phyloP scores from a whole-genome alignment of 148 eudicot species.

The Fagopyrum esculentum region DNA sequence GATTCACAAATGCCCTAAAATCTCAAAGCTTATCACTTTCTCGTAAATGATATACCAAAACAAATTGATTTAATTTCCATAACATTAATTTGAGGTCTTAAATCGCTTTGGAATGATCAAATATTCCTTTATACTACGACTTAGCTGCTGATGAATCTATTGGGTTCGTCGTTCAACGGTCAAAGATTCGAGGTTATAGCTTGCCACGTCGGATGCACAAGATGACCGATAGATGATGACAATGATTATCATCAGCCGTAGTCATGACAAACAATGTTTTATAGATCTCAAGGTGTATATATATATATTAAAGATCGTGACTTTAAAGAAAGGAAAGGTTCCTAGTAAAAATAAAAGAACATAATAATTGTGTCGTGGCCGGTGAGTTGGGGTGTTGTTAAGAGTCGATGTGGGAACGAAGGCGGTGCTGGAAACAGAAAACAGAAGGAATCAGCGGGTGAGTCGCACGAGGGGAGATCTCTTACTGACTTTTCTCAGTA shows the following conservation, averaged over 20 bases:
- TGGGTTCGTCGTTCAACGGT: slow-evolving; percentile 41
- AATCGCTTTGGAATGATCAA: slow-evolving; percentile 36
- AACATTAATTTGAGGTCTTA: not conserved
- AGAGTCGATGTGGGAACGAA: not conserved
- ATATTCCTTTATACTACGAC: slow-evolving; percentile 23
- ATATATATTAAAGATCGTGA: too few relatives aligned
- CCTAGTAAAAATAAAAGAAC: too few relatives aligned
- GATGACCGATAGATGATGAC: not conserved
- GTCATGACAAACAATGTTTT: not conserved
- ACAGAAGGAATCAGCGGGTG: slow-evolving; percentile 48
- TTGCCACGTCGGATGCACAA: not conserved
- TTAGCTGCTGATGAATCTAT: not conserved
- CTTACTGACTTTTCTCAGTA: slow-evolving; percentile 1
- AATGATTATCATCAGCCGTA: slow-evolving; percentile 16
- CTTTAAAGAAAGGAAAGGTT: too few relatives aligned
- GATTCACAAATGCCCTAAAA: slow-evolving; percentile 40
- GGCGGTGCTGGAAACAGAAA: slow-evolving; percentile 23
- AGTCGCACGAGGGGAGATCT: slow-evolving; percentile 61
- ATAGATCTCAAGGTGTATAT: not conserved
- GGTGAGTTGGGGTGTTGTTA: not conserved
- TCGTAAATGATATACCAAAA: not conserved
- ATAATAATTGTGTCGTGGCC: slow-evolving; percentile 15
- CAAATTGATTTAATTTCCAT: not conserved
- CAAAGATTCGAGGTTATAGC: slow-evolving; percentile 27
- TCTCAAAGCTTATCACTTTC: not conserved